Evolutionary conservation across 305 asterid species (phyloP).

Genomic region (Fraxinus albicans): DNA sequence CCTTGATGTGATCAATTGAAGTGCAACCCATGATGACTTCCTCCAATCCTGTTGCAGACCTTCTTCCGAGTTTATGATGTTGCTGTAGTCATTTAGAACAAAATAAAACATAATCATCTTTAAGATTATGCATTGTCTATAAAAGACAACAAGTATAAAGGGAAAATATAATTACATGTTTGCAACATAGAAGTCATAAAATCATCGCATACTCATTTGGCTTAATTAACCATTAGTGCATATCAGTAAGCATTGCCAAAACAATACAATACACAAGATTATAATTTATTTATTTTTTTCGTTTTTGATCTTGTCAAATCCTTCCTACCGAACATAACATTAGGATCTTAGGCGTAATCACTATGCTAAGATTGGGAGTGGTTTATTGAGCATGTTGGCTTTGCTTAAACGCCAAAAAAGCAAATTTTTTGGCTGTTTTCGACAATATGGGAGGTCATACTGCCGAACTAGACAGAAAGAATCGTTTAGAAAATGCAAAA

Average conservation of each 20-base stretch:
- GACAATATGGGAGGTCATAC: neutral
- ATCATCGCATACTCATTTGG: neutral
- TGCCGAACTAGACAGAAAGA: neutral
- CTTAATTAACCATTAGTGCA: neutral
- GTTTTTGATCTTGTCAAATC: neutral
- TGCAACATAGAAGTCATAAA: slow-evolving; percentile 30
- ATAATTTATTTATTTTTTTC: neutral
- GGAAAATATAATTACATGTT: slow-evolving; percentile 33
- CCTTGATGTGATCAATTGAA: slow-evolving; percentile 61
- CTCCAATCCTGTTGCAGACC: slow-evolving; percentile 96
- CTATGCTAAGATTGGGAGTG: neutral
- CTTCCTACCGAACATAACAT: neutral
- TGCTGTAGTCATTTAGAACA: slow-evolving; percentile 34
- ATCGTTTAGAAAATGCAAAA: neutral
- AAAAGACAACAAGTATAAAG: slow-evolving; percentile 31
- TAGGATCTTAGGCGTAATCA: neutral
- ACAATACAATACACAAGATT: neutral
- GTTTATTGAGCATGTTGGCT: neutral
- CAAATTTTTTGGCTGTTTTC: neutral
- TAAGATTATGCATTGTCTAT: slow-evolving; percentile 78
- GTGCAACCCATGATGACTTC: slow-evolving; percentile 99
- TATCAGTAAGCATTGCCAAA: neutral
- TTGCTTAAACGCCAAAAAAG: neutral
- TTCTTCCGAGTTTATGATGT: slow-evolving; percentile 67
- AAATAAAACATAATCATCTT: slow-evolving; percentile 52